These are phyloP conservation scores for Jacaranda copaia DNA, from an alignment of 257 asterid species.

Conservation along the genomic window DNA sequence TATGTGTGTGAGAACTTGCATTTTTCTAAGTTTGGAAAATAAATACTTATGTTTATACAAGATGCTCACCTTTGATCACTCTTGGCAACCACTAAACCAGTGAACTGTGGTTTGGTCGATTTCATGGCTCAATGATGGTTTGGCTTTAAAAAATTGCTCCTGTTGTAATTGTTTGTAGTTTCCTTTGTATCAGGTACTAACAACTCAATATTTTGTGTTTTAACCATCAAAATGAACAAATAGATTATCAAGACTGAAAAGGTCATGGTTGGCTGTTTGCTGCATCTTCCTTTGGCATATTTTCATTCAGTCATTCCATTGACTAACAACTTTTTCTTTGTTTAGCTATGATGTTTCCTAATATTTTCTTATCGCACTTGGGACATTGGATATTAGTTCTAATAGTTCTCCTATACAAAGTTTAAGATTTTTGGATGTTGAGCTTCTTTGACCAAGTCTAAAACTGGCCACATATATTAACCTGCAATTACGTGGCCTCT, in stretches of 20 bases:
- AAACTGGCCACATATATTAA: background rate
- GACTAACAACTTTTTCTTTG: background rate
- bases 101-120: constrained; percentile 10
- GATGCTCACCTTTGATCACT: background rate
- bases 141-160: background rate
- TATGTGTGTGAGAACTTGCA: background rate
- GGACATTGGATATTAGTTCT: background rate
- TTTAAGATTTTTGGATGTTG: background rate
- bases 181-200: background rate
- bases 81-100: background rate
- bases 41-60: background rate
- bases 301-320: constrained; percentile 4
- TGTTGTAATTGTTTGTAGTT: background rate
- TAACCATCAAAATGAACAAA: constrained; percentile 2
- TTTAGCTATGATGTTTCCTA: constrained; percentile 1
- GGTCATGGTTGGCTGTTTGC: background rate
- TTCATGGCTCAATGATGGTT: background rate
- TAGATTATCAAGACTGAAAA: background rate
- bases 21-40: background rate
- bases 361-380: background rate
- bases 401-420: background rate
- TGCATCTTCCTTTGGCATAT: background rate
- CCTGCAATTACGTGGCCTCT: background rate
- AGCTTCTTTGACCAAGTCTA: constrained; percentile 11
- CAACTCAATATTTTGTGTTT: background rate